These are phyloP conservation scores for Sordariomycetes sp. DNA, from an alignment of 2,329 filamentous ascomycete species.

Conservation along the genomic window DNA sequence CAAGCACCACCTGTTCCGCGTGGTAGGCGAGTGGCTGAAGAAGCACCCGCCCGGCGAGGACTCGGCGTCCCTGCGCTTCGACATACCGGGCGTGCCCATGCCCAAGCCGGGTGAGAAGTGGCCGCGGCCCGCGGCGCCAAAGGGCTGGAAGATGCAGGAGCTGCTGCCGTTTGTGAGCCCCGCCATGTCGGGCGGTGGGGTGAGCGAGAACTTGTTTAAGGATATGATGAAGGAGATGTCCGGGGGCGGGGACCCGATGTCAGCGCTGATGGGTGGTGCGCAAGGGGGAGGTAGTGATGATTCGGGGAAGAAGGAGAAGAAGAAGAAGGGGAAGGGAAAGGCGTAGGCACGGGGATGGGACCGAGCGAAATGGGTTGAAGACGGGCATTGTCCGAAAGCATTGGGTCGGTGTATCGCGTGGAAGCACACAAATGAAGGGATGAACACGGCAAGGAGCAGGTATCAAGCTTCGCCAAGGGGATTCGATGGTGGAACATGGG, in stretches of 20 bases:
- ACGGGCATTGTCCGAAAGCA: not conserved
- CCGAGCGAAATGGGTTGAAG: not conserved
- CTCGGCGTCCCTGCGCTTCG: conserved; percentile 55
- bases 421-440: too few species aligned
- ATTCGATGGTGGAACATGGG: not conserved
- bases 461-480: not conserved
- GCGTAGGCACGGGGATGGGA: conserved; percentile 11
- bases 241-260: conserved; percentile 33
- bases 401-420: not conserved
- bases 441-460: too few species aligned
- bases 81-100: conserved; percentile 60
- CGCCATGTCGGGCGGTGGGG: conserved; percentile 83
- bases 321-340: conserved; percentile 38
- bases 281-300: conserved; percentile 15
- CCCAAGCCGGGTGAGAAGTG: conserved; percentile 55
- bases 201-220: conserved; percentile 88
- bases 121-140: conserved; percentile 63
- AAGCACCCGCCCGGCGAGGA: conserved; percentile 67
- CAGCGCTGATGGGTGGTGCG: conserved; percentile 25
- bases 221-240: conserved; percentile 96
- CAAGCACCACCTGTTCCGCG: conserved; percentile 80
- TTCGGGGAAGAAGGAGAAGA: conserved; percentile 33
- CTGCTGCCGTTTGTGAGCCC: conserved; percentile 81
- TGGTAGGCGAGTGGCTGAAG: conserved; percentile 67
- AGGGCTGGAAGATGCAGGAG: conserved; percentile 82